Evolutionary conservation across 2,329 filamentous ascomycete species (phyloP).

Genomic region (Pseudofabraea citricarpa): DNA sequence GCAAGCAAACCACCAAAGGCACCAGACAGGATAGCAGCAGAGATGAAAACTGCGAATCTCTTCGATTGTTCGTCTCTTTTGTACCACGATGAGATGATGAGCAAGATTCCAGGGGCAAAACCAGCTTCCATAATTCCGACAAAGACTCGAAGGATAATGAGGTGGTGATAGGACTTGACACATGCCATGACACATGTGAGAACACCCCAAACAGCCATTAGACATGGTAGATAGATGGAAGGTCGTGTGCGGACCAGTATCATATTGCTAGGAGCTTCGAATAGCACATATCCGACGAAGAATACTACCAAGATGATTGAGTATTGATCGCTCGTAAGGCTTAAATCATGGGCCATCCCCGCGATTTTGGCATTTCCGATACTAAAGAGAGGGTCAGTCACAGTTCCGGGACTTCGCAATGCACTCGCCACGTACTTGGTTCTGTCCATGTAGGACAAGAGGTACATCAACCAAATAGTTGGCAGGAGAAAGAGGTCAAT

Average conservation of each 20-base stretch:
- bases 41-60: conserved; percentile 47
- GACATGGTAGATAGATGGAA: conserved; percentile 42
- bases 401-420: too few relatives aligned
- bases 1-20: conserved; percentile 43
- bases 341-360: conserved; percentile 42
- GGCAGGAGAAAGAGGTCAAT: conserved; percentile 5
- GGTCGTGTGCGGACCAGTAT: conserved; percentile 43
- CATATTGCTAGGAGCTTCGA: conserved; percentile 50
- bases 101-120: conserved; percentile 40
- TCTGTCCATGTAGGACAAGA: conserved; percentile 3
- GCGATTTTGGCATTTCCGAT: conserved; percentile 48
- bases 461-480: conserved; percentile 1
- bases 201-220: conserved; percentile 43
- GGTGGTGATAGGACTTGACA: conserved; percentile 37
- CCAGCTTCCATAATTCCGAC: conserved; percentile 41
- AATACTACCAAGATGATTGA: conserved; percentile 47
- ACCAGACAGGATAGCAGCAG: conserved; percentile 44
- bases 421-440: conserved; percentile 4
- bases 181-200: conserved; percentile 43
- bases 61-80: conserved; percentile 46
- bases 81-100: conserved; percentile 47
- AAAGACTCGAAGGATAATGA: conserved; percentile 41
- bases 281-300: conserved; percentile 47
- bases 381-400: conserved; percentile 14
- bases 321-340: conserved; percentile 43